Percentiles rank a stretch among this genome's conserved stretches.
phyloP scores from a whole-genome alignment of 2,329 filamentous ascomycete species.

The Fusarium setosum region DNA sequence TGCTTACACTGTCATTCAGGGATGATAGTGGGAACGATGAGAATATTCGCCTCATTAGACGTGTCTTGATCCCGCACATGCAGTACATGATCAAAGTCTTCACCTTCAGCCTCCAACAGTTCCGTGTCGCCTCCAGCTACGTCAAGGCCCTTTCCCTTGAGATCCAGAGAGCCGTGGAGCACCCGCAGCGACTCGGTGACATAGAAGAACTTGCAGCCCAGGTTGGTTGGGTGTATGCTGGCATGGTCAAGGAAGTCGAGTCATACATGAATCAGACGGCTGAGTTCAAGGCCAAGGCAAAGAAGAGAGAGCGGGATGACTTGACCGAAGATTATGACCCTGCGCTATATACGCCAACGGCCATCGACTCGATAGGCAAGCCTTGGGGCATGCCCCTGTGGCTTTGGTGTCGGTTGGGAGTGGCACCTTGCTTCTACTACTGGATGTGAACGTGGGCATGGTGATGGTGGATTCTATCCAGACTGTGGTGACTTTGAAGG shows the following conservation, averaged over 20 bases:
- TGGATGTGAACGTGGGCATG: neutral
- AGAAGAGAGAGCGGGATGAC: neutral
- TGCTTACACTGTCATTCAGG: neutral
- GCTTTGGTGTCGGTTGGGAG: neutral
- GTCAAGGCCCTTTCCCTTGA: neutral
- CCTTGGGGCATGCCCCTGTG: neutral
- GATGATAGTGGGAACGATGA: neutral
- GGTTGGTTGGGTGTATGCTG: neutral
- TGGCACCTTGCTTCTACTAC: neutral
- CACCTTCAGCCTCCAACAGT: neutral
- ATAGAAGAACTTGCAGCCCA: neutral
- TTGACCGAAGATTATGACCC: neutral
- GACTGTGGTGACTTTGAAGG: too few species aligned
- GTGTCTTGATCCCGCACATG: neutral
- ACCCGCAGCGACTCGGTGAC: neutral
- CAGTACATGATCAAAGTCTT: neutral
- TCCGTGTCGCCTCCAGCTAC: neutral
- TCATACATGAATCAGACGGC: neutral
- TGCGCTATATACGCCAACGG: too few species aligned
- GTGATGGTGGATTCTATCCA: neutral
- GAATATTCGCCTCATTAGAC: neutral
- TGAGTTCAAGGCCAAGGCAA: neutral
- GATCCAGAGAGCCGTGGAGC: neutral
- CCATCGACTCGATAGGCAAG: neutral
- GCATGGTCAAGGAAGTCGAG: neutral